Evolutionary conservation across 1,284 basidiomycete genomes (phyloP).

Genomic region (Hemileia vastatrix): DNA sequence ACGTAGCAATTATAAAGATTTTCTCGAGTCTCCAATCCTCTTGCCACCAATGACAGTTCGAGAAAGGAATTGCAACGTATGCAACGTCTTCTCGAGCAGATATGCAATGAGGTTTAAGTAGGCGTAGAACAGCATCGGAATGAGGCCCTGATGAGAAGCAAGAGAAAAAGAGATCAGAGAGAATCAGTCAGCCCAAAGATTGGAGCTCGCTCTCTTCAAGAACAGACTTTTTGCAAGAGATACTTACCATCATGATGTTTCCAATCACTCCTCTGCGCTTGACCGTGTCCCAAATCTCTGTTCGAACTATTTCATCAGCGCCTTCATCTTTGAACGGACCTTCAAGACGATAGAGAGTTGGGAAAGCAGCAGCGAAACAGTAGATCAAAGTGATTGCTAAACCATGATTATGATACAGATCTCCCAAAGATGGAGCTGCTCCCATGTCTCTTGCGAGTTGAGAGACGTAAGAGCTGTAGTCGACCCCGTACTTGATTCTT

Average conservation of each 20-base stretch:
- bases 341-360: slow-evolving; percentile 55
- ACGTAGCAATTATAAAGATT: background rate
- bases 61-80: background rate
- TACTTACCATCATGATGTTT: slow-evolving; percentile 53
- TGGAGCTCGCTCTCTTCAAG: too few relatives aligned
- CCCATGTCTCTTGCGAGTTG: slow-evolving; percentile 57
- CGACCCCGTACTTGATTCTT: slow-evolving; percentile 57
- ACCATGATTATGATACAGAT: slow-evolving; percentile 52
- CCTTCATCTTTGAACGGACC: slow-evolving; percentile 50
- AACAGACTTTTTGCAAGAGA: too few relatives aligned
- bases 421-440: slow-evolving; percentile 51
- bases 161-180: slow-evolving; percentile 47
- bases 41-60: background rate
- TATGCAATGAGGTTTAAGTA: slow-evolving; percentile 45
- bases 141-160: slow-evolving; percentile 22
- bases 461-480: slow-evolving; percentile 53
- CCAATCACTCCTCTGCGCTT: slow-evolving; percentile 53
- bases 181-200: too few relatives aligned
- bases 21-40: background rate
- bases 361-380: slow-evolving; percentile 58
- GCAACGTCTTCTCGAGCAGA: slow-evolving; percentile 36
- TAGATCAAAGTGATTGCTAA: slow-evolving; percentile 54
- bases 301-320: slow-evolving; percentile 49
- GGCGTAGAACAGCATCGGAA: slow-evolving; percentile 47
- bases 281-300: slow-evolving; percentile 59